Percentiles rank a stretch among this genome's conserved stretches.
Evolutionary conservation across 257 asterid genomes (phyloP).

Genomic region (Solanum clarkiae): DNA sequence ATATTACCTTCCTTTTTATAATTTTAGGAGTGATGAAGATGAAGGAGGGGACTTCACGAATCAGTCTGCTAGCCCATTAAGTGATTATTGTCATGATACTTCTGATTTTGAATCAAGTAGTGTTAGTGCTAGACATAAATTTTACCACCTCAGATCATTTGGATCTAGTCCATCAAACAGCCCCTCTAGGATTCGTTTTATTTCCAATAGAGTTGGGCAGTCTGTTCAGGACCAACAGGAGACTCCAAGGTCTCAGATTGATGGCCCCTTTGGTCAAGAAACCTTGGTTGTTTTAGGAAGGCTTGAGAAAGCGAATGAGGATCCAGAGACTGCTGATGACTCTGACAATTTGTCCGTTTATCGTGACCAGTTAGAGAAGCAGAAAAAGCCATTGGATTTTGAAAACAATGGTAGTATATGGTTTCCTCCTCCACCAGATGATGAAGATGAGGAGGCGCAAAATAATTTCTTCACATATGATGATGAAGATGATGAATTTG

Average conservation of each 20-base stretch:
- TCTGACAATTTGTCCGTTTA: conserved; percentile 17
- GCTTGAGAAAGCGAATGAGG: conserved; percentile 40
- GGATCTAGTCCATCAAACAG: conserved; percentile 77
- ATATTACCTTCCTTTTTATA: not conserved
- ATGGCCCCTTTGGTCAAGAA: conserved; percentile 35
- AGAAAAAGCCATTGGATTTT: conserved; percentile 44
- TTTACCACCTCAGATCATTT: conserved; percentile 46
- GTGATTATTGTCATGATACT: conserved; percentile 45
- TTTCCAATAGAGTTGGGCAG: conserved; percentile 43
- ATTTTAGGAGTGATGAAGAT: conserved; percentile 68
- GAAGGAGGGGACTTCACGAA: conserved; percentile 57
- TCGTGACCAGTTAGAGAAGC: conserved; percentile 25
- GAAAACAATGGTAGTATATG: conserved; percentile 66
- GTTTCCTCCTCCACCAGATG: conserved; percentile 85
- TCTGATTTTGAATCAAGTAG: conserved; percentile 75
- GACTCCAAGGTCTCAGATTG: conserved; percentile 26
- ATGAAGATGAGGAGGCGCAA: conserved; percentile 38
- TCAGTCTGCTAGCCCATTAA: conserved; percentile 39
- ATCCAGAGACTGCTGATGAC: conserved; percentile 22
- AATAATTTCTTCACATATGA: conserved; percentile 50
- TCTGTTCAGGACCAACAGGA: conserved; percentile 53
- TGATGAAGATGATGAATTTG: conserved; percentile 76
- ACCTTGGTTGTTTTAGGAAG: conserved; percentile 37
- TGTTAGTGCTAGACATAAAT: conserved; percentile 56
- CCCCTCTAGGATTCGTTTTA: conserved; percentile 60